Percentiles rank a stretch among this genome's conserved stretches.
Conservation (phyloP, 495 filamentous ascomycete genomes). For the Endocarpon pusillum region DNA sequence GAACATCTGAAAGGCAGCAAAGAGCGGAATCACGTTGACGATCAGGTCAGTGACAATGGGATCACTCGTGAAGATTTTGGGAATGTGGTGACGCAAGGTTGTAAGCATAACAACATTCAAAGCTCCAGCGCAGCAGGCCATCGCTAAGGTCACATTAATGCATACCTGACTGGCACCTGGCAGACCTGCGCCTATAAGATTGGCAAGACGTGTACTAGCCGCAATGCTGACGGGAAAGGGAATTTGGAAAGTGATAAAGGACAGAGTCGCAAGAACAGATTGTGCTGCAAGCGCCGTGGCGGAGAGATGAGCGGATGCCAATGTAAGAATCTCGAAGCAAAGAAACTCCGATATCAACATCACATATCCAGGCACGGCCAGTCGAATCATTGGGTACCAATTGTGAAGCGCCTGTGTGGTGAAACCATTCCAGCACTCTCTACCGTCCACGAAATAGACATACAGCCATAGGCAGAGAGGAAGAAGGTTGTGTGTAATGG, state of each 20-base stretch:
- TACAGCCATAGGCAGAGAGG: slow-evolving; percentile 34
- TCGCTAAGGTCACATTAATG: slow-evolving; percentile 14
- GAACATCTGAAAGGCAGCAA: slow-evolving; percentile 14
- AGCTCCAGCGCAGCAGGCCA: slow-evolving; percentile 15
- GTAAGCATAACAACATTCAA: slow-evolving; percentile 18
- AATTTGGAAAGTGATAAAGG: slow-evolving; percentile 40
- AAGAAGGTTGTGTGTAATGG: slow-evolving; percentile 34
- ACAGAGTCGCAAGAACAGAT: slow-evolving; percentile 36
- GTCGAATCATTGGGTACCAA: slow-evolving; percentile 38
- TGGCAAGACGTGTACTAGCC: slow-evolving; percentile 44
- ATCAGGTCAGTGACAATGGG: slow-evolving; percentile 17
- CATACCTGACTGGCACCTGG: slow-evolving; percentile 16
- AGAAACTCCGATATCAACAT: slow-evolving; percentile 41
- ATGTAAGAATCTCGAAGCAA: slow-evolving; percentile 39
- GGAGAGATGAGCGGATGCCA: slow-evolving; percentile 30
- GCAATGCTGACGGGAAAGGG: slow-evolving; percentile 46
- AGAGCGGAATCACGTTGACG: slow-evolving; percentile 10
- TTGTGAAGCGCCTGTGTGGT: slow-evolving; percentile 26
- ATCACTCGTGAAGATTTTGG: slow-evolving; percentile 23
- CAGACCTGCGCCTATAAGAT: slow-evolving; percentile 36
- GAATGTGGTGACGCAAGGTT: slow-evolving; percentile 15
- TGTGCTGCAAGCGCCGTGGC: slow-evolving; percentile 34
- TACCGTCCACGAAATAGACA: slow-evolving; percentile 29
- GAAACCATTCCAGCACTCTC: slow-evolving; percentile 40
- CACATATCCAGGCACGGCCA: slow-evolving; percentile 37